Percentiles rank a stretch among this genome's conserved stretches.
phyloP scores from a whole-genome alignment of 768 basidiomycete genomes.

The Goffeauzyma gilvescens region DNA sequence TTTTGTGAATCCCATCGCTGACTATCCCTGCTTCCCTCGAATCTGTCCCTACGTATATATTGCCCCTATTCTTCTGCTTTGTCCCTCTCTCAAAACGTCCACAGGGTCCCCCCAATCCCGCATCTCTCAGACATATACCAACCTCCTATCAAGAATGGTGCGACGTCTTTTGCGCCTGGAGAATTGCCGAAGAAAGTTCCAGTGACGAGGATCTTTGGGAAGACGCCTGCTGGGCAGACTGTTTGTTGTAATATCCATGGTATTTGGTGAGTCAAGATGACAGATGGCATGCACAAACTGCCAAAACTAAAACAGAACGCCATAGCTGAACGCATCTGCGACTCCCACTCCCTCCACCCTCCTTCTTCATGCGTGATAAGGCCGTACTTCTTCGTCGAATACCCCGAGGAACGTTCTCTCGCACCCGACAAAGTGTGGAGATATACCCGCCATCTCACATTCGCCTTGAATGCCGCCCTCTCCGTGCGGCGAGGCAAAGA shows the following conservation, averaged over 20 bases:
- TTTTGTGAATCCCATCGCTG: no score
- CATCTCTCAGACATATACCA: constrained; percentile 18
- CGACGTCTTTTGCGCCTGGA: constrained; percentile 24
- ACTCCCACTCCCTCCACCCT: no score
- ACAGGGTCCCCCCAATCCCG: constrained; percentile 17
- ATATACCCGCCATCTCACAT: constrained; percentile 50
- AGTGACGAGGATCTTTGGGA: constrained; percentile 67
- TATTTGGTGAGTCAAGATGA: no score
- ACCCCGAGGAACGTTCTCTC: constrained; percentile 28
- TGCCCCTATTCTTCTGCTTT: no score
- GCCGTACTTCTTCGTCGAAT: constrained; percentile 86
- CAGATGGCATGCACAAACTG: no score
- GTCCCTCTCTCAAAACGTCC: no score
- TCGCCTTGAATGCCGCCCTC: constrained; percentile 73
- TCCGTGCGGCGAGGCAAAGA: no score
- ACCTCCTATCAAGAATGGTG: constrained; percentile 15
- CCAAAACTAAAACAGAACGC: no score
- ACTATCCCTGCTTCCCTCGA: no score
- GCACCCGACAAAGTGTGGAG: constrained; percentile 40
- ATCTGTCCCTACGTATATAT: no score
- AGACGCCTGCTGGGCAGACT: constrained; percentile 54
- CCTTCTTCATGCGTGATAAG: no score
- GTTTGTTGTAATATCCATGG: constrained; percentile 82
- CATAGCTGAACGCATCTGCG: no score
- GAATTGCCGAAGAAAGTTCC: constrained; percentile 46